These are phyloP conservation scores for Anthostomella pinea DNA, from an alignment of 2,329 filamentous ascomycete species.

Conservation along the genomic window DNA sequence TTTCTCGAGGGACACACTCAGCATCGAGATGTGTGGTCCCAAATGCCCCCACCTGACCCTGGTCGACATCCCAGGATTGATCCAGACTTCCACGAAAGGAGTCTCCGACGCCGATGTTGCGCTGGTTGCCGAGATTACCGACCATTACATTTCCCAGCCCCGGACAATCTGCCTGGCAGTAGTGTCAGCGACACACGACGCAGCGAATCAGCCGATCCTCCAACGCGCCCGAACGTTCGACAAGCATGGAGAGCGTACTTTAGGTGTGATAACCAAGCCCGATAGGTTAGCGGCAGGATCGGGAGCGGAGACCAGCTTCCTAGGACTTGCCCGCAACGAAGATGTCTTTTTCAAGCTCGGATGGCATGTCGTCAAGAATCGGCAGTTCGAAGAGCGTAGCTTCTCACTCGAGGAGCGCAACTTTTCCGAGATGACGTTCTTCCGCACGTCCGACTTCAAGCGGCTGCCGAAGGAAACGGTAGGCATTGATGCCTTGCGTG, in stretches of 20 bases:
- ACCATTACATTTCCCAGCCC: slow-evolving; percentile 38
- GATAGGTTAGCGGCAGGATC: slow-evolving; percentile 32
- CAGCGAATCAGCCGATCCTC: slow-evolving; percentile 40
- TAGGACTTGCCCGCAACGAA: slow-evolving; percentile 39
- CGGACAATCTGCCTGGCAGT: slow-evolving; percentile 47
- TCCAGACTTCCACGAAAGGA: slow-evolving; percentile 21
- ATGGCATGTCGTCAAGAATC: slow-evolving; percentile 48
- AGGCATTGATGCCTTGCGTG: slow-evolving; percentile 2
- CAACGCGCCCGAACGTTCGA: slow-evolving; percentile 34
- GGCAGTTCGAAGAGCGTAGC: slow-evolving; percentile 8
- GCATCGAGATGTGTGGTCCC: slow-evolving; percentile 13
- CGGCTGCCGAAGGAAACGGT: slow-evolving; percentile 1
- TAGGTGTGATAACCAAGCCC: slow-evolving; percentile 48
- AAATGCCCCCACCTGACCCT: slow-evolving; percentile 15
- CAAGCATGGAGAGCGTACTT: slow-evolving; percentile 32
- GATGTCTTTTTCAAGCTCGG: slow-evolving; percentile 41
- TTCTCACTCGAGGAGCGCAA: slow-evolving; percentile 7
- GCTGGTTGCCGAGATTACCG: slow-evolving; percentile 26
- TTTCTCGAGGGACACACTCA: slow-evolving; percentile 9
- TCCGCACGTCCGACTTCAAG: slow-evolving; percentile 3
- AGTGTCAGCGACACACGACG: slow-evolving; percentile 41
- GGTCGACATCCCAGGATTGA: slow-evolving; percentile 35
- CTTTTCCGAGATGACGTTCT: slow-evolving; percentile 3
- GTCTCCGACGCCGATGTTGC: slow-evolving; percentile 25
- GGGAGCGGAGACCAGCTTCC: slow-evolving; percentile 32